phyloP scores from a whole-genome alignment of 495 filamentous ascomycete genomes.

The Pyrenula massariospora region DNA sequence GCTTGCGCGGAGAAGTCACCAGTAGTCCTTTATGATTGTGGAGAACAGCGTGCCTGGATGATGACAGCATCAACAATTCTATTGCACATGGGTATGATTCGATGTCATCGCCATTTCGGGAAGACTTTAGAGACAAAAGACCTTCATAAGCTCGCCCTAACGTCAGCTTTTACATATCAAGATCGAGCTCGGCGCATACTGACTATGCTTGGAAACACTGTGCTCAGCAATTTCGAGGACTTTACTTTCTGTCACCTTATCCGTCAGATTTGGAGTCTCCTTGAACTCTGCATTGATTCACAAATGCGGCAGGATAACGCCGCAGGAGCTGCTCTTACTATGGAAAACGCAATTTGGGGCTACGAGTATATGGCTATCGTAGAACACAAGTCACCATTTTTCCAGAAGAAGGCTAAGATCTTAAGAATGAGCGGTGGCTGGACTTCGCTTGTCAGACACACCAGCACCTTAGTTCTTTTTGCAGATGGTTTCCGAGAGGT shows the following conservation, averaged over 20 bases:
- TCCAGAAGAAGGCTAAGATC: slow-evolving; percentile 6
- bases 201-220: not conserved
- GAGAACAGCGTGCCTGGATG: slow-evolving; percentile 10
- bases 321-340: slow-evolving; percentile 4
- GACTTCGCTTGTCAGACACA: slow-evolving; percentile 10
- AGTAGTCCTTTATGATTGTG: slow-evolving; percentile 10
- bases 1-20: slow-evolving; percentile 7
- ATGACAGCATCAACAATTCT: slow-evolving; percentile 10
- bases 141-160: slow-evolving; percentile 1
- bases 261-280: slow-evolving; percentile 10
- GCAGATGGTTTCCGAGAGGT: slow-evolving; percentile 13
- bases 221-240: slow-evolving; percentile 1
- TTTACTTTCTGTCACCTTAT: slow-evolving; percentile 12
- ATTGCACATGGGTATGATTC: too few species aligned
- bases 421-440: slow-evolving; percentile 10
- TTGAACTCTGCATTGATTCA: slow-evolving; percentile 12
- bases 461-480: slow-evolving; percentile 12
- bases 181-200: not conserved
- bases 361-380: slow-evolving; percentile 13
- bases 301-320: slow-evolving; percentile 2
- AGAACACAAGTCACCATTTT: slow-evolving; percentile 4
- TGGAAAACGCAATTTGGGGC: slow-evolving; percentile 4
- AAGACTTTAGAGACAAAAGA: slow-evolving; percentile 5
- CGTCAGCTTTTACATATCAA: not conserved
- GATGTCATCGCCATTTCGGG: slow-evolving; percentile 5